Percentiles rank a stretch among this genome's conserved stretches.
Evolutionary conservation across 2,329 filamentous ascomycete genomes (phyloP).

Genomic region (Alternaria sp.): DNA sequence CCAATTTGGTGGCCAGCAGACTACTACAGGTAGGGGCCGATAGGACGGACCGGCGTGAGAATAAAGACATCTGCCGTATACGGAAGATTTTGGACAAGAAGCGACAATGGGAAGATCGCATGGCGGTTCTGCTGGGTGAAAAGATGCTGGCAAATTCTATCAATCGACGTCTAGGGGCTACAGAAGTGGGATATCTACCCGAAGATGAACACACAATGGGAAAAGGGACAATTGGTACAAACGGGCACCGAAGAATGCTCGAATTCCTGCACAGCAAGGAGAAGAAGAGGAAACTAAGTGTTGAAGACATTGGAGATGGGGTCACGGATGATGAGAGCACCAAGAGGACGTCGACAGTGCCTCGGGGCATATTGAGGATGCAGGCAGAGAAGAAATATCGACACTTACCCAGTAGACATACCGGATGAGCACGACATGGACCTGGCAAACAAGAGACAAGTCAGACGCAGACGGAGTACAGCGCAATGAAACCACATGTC

Average conservation of each 20-base stretch:
- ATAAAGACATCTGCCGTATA: fast-evolving
- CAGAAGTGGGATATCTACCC: not conserved
- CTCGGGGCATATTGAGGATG: not conserved
- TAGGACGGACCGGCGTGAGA: not conserved
- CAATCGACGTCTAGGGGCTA: not conserved
- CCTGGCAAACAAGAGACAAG: not conserved
- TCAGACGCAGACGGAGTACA: not conserved
- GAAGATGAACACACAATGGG: not conserved
- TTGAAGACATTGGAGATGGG: not conserved
- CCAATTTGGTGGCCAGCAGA: not conserved
- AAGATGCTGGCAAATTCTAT: not conserved
- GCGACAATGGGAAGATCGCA: not conserved
- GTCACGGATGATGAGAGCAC: not conserved
- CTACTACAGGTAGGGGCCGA: not conserved
- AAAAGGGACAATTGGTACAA: not conserved
- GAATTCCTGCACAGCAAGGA: not conserved
- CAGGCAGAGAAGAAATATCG: not conserved
- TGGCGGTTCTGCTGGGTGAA: not conserved
- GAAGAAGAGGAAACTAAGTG: not conserved
- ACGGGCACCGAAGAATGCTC: not conserved
- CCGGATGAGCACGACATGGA: not conserved
- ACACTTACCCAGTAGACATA: not conserved
- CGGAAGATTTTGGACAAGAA: not conserved
- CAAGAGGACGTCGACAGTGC: not conserved
- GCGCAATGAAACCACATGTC: not conserved